A percentile compares a stretch with the other conserved stretches of the same genome.
Conservation (phyloP, 805 yeast species). For the Starmerella geochares region DNA sequence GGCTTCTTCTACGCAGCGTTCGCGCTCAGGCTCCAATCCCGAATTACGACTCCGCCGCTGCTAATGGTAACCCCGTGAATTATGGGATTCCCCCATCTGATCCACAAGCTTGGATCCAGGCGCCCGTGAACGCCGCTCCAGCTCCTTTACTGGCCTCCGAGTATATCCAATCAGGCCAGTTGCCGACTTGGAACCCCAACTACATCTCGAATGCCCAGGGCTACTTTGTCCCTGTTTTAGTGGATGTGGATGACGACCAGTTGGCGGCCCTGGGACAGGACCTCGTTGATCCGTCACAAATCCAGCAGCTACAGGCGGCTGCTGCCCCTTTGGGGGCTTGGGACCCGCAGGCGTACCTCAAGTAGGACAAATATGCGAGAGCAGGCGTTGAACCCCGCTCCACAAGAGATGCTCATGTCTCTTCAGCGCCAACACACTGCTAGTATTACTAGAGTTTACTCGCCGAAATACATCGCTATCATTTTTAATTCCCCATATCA, state of each 20-base stretch:
- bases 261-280: not conserved
- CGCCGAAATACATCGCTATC: too few species aligned
- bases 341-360: not conserved
- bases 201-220: constrained; percentile 9
- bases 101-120: not conserved
- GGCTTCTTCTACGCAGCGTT: not conserved
- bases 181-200: constrained; percentile 6
- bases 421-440: too few species aligned
- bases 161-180: not conserved
- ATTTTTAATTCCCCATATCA: too few species aligned
- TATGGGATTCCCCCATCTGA: not conserved
- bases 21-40: not conserved
- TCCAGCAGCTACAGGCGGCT: not conserved
- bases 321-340: not conserved
- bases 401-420: too few species aligned
- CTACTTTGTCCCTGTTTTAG: constrained; percentile 11
- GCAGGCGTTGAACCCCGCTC: too few species aligned
- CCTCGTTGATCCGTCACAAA: constrained; percentile 9
- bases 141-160: not conserved
- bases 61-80: not conserved
- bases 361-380: too few species aligned
- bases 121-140: not conserved
- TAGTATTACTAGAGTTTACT: too few species aligned
- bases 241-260: constrained; percentile 6
- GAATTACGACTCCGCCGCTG: not conserved